Evolutionary conservation across 2,329 filamentous ascomycete genomes (phyloP), one percentile per base, ranked within the genome.

Genomic region (Monosporascus cannonballus): DNA sequence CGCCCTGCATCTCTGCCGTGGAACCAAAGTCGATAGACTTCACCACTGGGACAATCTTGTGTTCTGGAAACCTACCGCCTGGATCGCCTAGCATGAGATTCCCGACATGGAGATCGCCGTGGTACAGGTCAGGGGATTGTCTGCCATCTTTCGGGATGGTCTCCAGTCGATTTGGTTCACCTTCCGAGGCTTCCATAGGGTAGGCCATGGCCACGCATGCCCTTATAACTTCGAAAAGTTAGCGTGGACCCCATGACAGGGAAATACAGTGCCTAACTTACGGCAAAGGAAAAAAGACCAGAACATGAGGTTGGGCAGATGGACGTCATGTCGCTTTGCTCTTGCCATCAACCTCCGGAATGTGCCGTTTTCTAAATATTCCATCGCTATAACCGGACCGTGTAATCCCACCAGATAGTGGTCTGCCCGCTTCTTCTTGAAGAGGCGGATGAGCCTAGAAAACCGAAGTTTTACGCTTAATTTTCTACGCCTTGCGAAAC

Each of bases 351-450:
- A 24, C 22, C 42, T 18, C 22, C 22, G 5, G 7, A 41, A 38
- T 15, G 34, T 42, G 20, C 48, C 48, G 24, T 49, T 49, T 15
- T 49, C 48, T 38, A 49, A 14, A 41, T 49, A 49, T 17, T 49
- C 48, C 48, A 49, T 49, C 4, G 22, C 22, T 3, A 49, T 41
- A 25, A 39, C 38, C 4, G 48, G 48, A 4, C 38, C 48, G 2
- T 14, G 34, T 20, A 49, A 30, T n/a, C 48, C 48, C 14, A 30
- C n/a, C 22, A 30, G 42, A 14, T 14, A 46, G 6, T 46, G 14
- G 18, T 24, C 39, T 18, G 18, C n/a, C 14, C 8, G 39, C 9
- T 24, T 42, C 9, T 24, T 42, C 18, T 34, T 6, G 9, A 34
- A 34, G 30, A 34, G 30, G 30, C 30, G 30, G 4, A 34, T 34